These are phyloP conservation scores for Patellifolia procumbens DNA, from an alignment of 179 eudicot species.

Conservation along the genomic window DNA sequence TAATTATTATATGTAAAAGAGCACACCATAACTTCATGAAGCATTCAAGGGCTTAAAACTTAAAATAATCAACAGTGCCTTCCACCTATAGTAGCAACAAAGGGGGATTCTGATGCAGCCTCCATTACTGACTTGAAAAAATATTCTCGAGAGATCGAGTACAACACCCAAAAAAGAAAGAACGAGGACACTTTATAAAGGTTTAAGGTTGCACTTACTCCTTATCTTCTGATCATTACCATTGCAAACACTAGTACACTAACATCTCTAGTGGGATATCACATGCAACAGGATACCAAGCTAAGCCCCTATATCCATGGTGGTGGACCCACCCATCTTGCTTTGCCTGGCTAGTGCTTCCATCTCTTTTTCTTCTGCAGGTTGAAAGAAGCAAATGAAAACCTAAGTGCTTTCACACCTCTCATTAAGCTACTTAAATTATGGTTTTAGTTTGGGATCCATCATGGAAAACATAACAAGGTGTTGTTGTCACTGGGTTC, in stretches of 20 bases:
- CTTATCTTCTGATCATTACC: constrained; percentile 33
- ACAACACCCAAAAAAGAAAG: background rate
- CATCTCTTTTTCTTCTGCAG: constrained; percentile 29
- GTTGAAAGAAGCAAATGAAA: constrained; percentile 13
- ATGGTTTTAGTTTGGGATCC: constrained; percentile 19
- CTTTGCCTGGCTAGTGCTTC: constrained; percentile 41
- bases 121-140: constrained; percentile 25
- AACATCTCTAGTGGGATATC: constrained; percentile 34
- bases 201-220: constrained; percentile 23
- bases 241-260: constrained; percentile 27
- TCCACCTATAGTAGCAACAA: constrained; percentile 2
- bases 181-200: background rate
- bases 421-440: constrained; percentile 5
- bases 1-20: too few species aligned
- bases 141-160: background rate
- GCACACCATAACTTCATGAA: too few species aligned
- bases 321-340: constrained; percentile 41
- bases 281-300: constrained; percentile 32
- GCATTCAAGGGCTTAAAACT: background rate
- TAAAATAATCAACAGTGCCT: constrained; percentile 1
- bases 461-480: background rate
- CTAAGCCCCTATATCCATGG: constrained; percentile 12
- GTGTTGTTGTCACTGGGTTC: background rate
- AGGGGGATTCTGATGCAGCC: constrained; percentile 12
- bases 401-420: constrained; percentile 29